These are phyloP conservation scores for Leptosphaerulina australis DNA, from an alignment of 2,329 filamentous ascomycete species.

Conservation along the genomic window DNA sequence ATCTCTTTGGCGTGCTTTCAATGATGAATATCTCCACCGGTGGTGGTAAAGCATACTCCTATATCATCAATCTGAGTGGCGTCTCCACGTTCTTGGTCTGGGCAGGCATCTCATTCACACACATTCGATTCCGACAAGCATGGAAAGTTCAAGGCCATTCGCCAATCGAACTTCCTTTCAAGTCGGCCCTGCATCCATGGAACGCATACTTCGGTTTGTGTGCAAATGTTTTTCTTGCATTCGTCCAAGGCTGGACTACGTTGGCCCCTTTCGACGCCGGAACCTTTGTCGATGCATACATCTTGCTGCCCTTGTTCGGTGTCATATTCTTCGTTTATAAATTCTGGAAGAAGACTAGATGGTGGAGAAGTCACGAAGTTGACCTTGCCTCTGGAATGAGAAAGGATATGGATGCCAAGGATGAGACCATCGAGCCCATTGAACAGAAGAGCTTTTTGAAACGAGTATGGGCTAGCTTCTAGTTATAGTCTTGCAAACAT, in stretches of 20 bases:
- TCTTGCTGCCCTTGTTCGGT: slow-evolving; percentile 58
- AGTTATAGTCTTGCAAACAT: background rate
- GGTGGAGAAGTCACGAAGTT: slow-evolving; percentile 45
- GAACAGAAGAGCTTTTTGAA: slow-evolving; percentile 25
- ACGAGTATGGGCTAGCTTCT: slow-evolving; percentile 23
- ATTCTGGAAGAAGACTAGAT: slow-evolving; percentile 49
- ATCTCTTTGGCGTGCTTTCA: slow-evolving; percentile 72
- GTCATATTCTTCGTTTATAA: slow-evolving; percentile 57
- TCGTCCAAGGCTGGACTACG: slow-evolving; percentile 61
- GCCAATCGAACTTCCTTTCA: slow-evolving; percentile 56
- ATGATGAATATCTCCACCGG: slow-evolving; percentile 76
- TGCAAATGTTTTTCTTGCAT: slow-evolving; percentile 58
- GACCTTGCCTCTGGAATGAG: slow-evolving; percentile 49
- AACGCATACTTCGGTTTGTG: slow-evolving; percentile 57
- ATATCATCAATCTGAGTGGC: slow-evolving; percentile 73
- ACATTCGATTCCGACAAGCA: slow-evolving; percentile 72
- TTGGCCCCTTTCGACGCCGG: slow-evolving; percentile 59
- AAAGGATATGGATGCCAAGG: slow-evolving; percentile 44
- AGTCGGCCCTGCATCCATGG: slow-evolving; percentile 56
- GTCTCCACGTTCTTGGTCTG: slow-evolving; percentile 76
- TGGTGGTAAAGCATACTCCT: slow-evolving; percentile 67
- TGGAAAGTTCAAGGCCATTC: slow-evolving; percentile 53
- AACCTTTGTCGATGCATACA: slow-evolving; percentile 61
- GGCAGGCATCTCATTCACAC: slow-evolving; percentile 72
- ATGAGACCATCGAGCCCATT: slow-evolving; percentile 14